Conservation (phyloP, 192 early-diverging fungal species). For the Coemansia sp. region DNA sequence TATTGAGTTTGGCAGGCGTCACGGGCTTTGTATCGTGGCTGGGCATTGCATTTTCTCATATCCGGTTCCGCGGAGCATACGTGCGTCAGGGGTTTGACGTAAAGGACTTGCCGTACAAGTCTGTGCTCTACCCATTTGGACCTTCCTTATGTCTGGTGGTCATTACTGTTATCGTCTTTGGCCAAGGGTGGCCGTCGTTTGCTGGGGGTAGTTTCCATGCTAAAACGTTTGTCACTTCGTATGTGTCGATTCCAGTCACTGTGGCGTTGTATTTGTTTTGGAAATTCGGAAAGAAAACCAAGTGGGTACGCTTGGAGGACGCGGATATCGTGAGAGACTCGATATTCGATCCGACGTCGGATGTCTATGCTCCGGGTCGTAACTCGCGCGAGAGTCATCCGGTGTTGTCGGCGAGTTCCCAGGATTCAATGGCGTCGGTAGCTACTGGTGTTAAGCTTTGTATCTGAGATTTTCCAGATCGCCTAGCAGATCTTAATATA, state of each 20-base stretch:
- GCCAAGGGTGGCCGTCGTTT: conserved; percentile 59
- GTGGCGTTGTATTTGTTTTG: conserved; percentile 63
- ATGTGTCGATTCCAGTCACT: conserved; percentile 65
- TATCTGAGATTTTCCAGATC: background rate
- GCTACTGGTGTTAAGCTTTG: background rate
- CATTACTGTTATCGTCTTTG: conserved; percentile 61
- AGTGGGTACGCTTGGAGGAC: conserved; percentile 63
- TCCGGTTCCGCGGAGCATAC: conserved; percentile 81
- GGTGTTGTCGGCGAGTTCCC: background rate
- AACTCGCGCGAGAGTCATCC: conserved; percentile 1
- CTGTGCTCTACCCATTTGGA: conserved; percentile 74
- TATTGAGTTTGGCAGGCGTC: conserved; percentile 73
- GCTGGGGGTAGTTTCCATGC: conserved; percentile 57
- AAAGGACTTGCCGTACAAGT: conserved; percentile 68
- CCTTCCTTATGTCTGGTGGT: conserved; percentile 68
- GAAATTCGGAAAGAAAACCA: conserved; percentile 61
- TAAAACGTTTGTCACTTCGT: conserved; percentile 61
- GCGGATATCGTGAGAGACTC: conserved; percentile 57
- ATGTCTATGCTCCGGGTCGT: conserved; percentile 1
- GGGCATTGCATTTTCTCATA: conserved; percentile 75
- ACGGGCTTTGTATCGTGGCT: conserved; percentile 85
- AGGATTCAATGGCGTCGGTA: background rate
- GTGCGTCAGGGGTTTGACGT: conserved; percentile 66
- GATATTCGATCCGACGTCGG: conserved; percentile 19
- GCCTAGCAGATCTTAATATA: background rate